These are phyloP conservation scores for Termitomyces titanicus DNA, from an alignment of 768 basidiomycete species.

Conservation along the genomic window DNA sequence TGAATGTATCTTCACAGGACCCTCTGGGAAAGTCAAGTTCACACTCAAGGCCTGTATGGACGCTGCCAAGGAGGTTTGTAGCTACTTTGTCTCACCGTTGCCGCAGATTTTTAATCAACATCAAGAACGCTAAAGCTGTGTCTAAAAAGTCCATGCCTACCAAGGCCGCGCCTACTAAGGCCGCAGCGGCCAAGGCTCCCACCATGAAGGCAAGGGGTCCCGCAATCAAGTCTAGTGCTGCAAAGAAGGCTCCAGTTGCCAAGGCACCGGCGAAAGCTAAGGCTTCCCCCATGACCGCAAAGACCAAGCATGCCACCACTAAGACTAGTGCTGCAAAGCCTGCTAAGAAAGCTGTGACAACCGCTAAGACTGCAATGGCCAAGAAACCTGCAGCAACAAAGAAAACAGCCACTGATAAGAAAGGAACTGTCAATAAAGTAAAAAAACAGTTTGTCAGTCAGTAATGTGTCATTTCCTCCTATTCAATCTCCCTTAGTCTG, in stretches of 20 bases:
- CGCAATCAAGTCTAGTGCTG: conserved; percentile 17
- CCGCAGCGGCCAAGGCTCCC: conserved; percentile 30
- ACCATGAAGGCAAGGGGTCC: conserved; percentile 20
- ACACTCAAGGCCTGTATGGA: conserved; percentile 60
- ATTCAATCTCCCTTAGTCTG: conserved; percentile 23
- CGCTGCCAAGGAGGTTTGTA: conserved; percentile 47
- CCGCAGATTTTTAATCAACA: conserved; percentile 4
- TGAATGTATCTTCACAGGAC: conserved; percentile 20
- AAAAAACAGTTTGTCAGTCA: not conserved
- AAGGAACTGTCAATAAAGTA: conserved; percentile 61
- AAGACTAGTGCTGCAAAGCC: conserved; percentile 14
- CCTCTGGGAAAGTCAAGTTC: conserved; percentile 34
- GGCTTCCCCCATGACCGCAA: conserved; percentile 24
- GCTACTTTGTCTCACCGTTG: not conserved
- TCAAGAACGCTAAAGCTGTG: conserved; percentile 39
- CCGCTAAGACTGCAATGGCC: conserved; percentile 21
- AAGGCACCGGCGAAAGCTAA: conserved; percentile 24
- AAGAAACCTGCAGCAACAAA: conserved; percentile 23
- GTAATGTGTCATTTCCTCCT: not conserved
- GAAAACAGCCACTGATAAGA: conserved; percentile 35
- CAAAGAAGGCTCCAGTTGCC: conserved; percentile 14
- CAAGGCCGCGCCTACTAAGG: conserved; percentile 22
- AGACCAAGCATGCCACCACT: conserved; percentile 18
- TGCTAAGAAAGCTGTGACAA: conserved; percentile 17
- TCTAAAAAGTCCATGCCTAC: conserved; percentile 34